Evolutionary conservation across 306 rosid genomes (phyloP).

Genomic region (Sphenostylis stenocarpa): DNA sequence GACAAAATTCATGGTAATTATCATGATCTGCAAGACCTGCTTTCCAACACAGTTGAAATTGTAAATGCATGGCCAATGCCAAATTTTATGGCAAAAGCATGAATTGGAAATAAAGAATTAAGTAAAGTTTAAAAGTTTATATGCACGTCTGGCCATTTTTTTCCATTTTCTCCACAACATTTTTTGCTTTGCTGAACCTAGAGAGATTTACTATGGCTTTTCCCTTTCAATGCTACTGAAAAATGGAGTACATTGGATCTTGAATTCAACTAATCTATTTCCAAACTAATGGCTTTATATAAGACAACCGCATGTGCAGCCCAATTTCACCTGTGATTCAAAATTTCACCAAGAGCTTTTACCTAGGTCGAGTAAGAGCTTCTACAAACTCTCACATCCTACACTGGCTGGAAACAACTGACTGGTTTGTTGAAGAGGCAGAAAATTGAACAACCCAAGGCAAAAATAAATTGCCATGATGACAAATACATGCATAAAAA

Average conservation of each 20-base stretch:
- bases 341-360: conserved; percentile 21
- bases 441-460: conserved; percentile 9
- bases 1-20: conserved; percentile 98
- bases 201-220: conserved; percentile 15
- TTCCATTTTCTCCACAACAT: conserved; percentile 14
- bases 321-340: conserved; percentile 19
- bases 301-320: not conserved
- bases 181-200: conserved; percentile 22
- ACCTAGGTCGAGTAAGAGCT: not conserved
- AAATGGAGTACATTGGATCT: not conserved
- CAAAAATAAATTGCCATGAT: conserved; percentile 5
- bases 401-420: conserved; percentile 10
- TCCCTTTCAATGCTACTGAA: conserved; percentile 1
- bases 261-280: conserved; percentile 12
- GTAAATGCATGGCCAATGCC: conserved; percentile 26
- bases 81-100: not conserved
- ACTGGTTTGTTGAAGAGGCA: conserved; percentile 10
- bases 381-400: conserved; percentile 20
- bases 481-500: conserved; percentile 14
- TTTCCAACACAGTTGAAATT: conserved; percentile 29
- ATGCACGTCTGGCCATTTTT: not conserved
- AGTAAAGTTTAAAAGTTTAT: conserved; percentile 9
- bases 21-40: conserved; percentile 98
- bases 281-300: conserved; percentile 13
- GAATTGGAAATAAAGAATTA: conserved; percentile 14